Evolutionary conservation across 2,329 filamentous ascomycete species (phyloP).

Genomic region (Microsporum audouinii): DNA sequence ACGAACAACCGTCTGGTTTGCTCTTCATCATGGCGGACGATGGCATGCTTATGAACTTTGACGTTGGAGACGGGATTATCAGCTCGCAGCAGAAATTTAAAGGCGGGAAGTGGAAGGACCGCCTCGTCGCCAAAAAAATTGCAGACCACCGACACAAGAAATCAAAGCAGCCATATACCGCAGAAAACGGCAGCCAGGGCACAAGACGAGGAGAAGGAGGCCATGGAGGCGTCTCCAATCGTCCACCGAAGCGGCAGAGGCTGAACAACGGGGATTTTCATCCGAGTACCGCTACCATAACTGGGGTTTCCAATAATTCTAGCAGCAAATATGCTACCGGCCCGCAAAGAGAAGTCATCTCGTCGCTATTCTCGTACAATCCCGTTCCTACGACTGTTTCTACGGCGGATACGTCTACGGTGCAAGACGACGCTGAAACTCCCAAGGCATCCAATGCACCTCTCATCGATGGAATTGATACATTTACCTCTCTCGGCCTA

Average conservation of each 20-base stretch:
- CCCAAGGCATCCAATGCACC: conserved; percentile 82
- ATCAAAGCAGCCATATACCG: conserved; percentile 11
- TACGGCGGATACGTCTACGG: conserved; percentile 23
- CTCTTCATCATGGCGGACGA: conserved; percentile 66
- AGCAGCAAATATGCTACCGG: conserved; percentile 11
- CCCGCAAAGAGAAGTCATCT: conserved; percentile 55
- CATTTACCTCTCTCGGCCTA: conserved; percentile 75
- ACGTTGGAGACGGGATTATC: conserved; percentile 56
- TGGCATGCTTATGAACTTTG: conserved; percentile 89
- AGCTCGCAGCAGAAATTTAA: conserved; percentile 56
- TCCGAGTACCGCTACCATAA: conserved; percentile 14
- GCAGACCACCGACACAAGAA: conserved; percentile 44
- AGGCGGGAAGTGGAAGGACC: conserved; percentile 87
- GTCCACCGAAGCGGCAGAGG: conserved; percentile 33
- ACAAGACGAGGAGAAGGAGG: conserved; percentile 26
- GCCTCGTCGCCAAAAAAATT: conserved; percentile 65
- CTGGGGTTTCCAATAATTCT: conserved; percentile 3
- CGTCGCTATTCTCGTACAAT: conserved; percentile 86
- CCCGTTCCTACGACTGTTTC: conserved; percentile 51
- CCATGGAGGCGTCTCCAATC: conserved; percentile 7
- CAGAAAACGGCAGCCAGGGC: background rate
- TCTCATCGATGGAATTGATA: conserved; percentile 67
- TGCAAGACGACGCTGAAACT: conserved; percentile 36
- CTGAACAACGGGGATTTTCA: conserved; percentile 31
- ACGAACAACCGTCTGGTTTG: background rate